phyloP scores from a whole-genome alignment of 2,329 filamentous ascomycete species.

The Fusarium lyarnte region DNA sequence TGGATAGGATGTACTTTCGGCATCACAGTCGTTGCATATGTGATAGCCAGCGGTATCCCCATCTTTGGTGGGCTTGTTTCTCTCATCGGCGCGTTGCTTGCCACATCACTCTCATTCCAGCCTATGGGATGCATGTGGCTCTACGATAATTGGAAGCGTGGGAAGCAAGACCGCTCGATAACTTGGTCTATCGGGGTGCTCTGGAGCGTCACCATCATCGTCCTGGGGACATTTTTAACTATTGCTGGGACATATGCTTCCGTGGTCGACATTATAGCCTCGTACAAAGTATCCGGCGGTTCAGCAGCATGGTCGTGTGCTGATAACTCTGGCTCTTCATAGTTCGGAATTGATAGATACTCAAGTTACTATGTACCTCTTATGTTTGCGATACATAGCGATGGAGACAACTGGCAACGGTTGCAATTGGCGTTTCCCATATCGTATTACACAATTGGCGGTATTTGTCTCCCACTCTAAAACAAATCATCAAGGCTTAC shows the following conservation, averaged over 20 bases:
- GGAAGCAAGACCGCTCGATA: neutral
- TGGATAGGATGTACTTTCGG: conserved; percentile 44
- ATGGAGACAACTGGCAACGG: no score
- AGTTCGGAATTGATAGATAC: rapidly evolving
- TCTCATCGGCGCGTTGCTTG: conserved; percentile 41
- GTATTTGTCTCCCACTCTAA: no score
- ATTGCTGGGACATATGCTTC: conserved; percentile 56
- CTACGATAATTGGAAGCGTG: conserved; percentile 37
- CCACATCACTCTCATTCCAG: conserved; percentile 41
- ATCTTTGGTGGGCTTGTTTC: conserved; percentile 42
- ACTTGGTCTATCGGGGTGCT: conserved; percentile 4
- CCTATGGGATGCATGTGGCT: conserved; percentile 44
- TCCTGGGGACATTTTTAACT: conserved; percentile 49
- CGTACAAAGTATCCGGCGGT: conserved; percentile 47
- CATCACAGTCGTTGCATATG: conserved; percentile 37
- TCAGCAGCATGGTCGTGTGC: conserved; percentile 54
- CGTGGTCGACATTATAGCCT: conserved; percentile 47
- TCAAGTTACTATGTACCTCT: rapidly evolving
- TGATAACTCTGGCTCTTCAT: conserved; percentile 51
- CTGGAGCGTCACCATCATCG: conserved; percentile 9
- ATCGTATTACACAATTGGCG: neutral
- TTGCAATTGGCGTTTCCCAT: rapidly evolving
- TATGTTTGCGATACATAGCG: rapidly evolving
- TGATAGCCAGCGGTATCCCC: conserved; percentile 31
- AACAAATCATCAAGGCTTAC: neutral